These are phyloP conservation scores for Eutrema heterophyllum DNA, from an alignment of 345 rosid genomes.

Conservation along the genomic window DNA sequence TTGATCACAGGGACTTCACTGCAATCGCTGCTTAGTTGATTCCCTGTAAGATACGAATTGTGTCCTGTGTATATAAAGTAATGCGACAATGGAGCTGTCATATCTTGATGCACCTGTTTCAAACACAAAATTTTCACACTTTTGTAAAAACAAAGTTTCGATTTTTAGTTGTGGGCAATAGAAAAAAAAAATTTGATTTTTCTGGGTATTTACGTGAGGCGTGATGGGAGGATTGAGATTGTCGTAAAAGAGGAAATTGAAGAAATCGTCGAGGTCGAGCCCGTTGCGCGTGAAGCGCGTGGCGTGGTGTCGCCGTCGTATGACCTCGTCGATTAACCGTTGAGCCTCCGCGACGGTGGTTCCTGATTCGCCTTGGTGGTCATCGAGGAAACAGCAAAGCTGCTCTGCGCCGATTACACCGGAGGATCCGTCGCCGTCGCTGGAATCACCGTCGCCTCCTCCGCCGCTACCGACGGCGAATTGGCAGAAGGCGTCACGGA, in stretches of 20 bases:
- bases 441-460: slow-evolving; percentile 13
- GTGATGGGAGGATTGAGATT: slow-evolving; percentile 47
- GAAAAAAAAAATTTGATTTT: neutral
- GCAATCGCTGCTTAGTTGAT: slow-evolving; percentile 93
- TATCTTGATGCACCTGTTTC: slow-evolving; percentile 80
- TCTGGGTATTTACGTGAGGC: slow-evolving; percentile 17
- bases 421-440: slow-evolving; percentile 35
- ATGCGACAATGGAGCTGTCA: slow-evolving; percentile 87
- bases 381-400: slow-evolving; percentile 54
- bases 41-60: slow-evolving; percentile 93
- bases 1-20: slow-evolving; percentile 83
- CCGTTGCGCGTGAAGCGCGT: slow-evolving; percentile 37
- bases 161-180: neutral
- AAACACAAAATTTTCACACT: neutral
- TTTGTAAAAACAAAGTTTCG: neutral
- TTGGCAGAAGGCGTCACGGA: slow-evolving; percentile 40
- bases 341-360: slow-evolving; percentile 53
- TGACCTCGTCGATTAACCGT: slow-evolving; percentile 44
- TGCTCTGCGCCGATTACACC: slow-evolving; percentile 45
- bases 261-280: slow-evolving; percentile 52
- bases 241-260: slow-evolving; percentile 31
- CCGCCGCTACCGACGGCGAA: slow-evolving; percentile 35
- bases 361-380: slow-evolving; percentile 44
- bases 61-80: slow-evolving; percentile 95
- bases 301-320: slow-evolving; percentile 38